Conservation (phyloP, 2,329 filamentous ascomycete genomes). For the Graphiopsis chlorocephala region DNA sequence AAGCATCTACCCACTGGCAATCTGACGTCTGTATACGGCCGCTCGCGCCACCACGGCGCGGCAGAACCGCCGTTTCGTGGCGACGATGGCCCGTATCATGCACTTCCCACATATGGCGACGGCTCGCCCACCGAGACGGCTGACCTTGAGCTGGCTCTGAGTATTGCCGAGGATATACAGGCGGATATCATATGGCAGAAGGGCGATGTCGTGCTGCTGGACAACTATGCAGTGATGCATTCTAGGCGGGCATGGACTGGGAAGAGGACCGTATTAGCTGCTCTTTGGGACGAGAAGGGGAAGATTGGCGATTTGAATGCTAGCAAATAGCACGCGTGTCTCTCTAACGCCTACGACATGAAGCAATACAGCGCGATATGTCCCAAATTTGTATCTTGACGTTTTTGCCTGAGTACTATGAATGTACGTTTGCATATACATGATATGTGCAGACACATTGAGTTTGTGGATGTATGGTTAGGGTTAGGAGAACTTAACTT, state of each 20-base stretch:
- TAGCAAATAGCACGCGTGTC: not conserved
- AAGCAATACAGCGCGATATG: rapidly evolving
- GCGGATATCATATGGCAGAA: not conserved
- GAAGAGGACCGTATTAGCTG: not conserved
- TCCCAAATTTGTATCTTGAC: no score
- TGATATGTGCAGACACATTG: not conserved
- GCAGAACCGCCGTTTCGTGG: not conserved
- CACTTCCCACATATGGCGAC: conserved; percentile 1
- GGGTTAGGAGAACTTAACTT: not conserved
- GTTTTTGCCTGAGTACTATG: not conserved
- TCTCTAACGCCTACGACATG: not conserved
- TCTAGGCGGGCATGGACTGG: not conserved
- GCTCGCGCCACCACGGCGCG: not conserved
- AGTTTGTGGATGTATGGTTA: not conserved
- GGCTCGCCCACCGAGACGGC: not conserved
- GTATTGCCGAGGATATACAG: not conserved
- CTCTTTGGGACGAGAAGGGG: not conserved
- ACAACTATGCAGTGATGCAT: conserved; percentile 5
- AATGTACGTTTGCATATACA: not conserved
- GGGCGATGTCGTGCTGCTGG: not conserved
- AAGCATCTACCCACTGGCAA: conserved; percentile 2
- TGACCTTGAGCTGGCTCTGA: not conserved
- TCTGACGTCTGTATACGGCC: not conserved
- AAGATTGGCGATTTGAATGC: not conserved
- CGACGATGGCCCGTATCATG: not conserved